These are phyloP conservation scores for Auricularia sp. DNA, from an alignment of 768 basidiomycete species.

Conservation along the genomic window DNA sequence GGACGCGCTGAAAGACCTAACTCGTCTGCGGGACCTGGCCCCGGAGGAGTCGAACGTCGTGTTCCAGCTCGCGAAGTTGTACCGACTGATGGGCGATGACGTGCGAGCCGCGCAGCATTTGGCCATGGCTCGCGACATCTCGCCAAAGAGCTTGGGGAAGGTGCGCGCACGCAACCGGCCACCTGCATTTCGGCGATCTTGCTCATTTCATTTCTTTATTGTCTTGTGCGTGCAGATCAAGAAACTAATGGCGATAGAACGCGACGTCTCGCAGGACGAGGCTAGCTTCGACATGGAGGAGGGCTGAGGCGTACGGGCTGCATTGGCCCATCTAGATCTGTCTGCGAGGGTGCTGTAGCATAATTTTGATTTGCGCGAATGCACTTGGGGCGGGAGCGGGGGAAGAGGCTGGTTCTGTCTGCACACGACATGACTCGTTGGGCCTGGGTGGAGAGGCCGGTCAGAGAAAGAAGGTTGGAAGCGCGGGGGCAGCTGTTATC, in stretches of 20 bases:
- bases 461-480: not conserved
- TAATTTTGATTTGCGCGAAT: not conserved
- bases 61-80: slow-evolving; percentile 90
- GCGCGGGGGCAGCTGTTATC: not conserved
- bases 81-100: slow-evolving; percentile 70
- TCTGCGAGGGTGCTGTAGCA: not conserved
- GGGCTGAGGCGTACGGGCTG: not conserved
- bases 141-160: slow-evolving; percentile 80
- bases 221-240: slow-evolving; percentile 37
- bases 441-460: too few relatives aligned
- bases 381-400: not conserved
- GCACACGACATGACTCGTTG: not conserved
- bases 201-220: not conserved
- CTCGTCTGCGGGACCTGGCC: slow-evolving; percentile 66
- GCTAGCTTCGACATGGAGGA: slow-evolving; percentile 3
- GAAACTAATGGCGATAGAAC: slow-evolving; percentile 61
- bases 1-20: slow-evolving; percentile 75
- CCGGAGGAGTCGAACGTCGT: slow-evolving; percentile 96
- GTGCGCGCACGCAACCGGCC: slow-evolving; percentile 14
- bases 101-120: slow-evolving; percentile 76
- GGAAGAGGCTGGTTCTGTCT: not conserved
- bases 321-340: not conserved
- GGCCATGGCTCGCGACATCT: slow-evolving; percentile 84
- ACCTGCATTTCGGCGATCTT: not conserved
- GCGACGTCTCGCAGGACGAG: slow-evolving; percentile 31